Base-by-base conservation (phyloP, 176 grass and related monocot genomes). In the Oryza brachyantha region DNA sequence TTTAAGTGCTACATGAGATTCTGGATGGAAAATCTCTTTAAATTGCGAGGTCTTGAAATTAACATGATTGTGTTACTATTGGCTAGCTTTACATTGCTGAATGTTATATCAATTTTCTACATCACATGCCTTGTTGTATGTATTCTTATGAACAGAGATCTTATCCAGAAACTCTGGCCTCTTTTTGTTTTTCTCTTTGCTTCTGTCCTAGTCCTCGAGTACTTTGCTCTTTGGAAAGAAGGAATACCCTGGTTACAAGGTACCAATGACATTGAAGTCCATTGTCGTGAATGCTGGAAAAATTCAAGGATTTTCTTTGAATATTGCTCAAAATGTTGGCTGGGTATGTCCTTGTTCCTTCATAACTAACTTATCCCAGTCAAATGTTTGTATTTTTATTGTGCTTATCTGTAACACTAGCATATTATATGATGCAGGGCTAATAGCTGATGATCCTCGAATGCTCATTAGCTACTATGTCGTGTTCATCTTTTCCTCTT, bases 11-110 rank as follows among this genome's bases (percentile, higher is more conserved):
- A 88, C 73, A 79, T 81, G 73, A 92, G 81, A 84, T 97, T 97
- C 87, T 97, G 94, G 94, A 84, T 97, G 74, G 94, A 97, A 79
- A 97, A 97, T 85, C 41, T 97, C 72, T 97, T 92, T 83, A 97
- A 94, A 86, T 76, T 92, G 34, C 82, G 94, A 77, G 94, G 94
- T 79, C 89, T 97, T 16, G 94, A 97, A 84, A 88, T 94, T 72
- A 97, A 94, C 75, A 97, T 97, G 94, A 79, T 90, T 76, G 88
- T 94, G 79, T 81, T 97, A 91, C 84, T 97, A 12, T 60, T 97
- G 79, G 92, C 94, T 63, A 94, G 94, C 79, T 97, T 97, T 97
- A 87, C 89, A 73, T 72, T 97, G 79, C 40, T 97, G 78, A 97
- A 97, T 88, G 87, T 81, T 72, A 68, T 92, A 60, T 97, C 94